phyloP scores from a whole-genome alignment of 305 asterid genomes.

The Fraxinus ornus region DNA sequence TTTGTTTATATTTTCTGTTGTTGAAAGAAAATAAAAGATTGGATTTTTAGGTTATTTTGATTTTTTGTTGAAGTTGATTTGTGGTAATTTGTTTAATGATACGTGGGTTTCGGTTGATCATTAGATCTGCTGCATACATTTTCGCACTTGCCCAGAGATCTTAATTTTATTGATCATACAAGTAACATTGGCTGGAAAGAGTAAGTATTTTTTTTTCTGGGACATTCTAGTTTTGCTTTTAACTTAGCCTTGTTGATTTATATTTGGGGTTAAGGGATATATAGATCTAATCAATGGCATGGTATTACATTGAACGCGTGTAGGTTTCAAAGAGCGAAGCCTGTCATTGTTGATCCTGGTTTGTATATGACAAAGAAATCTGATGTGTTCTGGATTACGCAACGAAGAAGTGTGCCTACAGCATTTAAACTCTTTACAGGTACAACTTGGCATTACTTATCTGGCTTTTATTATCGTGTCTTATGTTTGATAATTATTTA shows the following conservation, averaged over 20 bases:
- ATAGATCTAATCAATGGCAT: not conserved
- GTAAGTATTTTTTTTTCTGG: constrained; percentile 43
- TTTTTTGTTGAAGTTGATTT: not conserved
- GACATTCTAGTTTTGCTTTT: not conserved
- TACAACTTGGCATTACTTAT: constrained; percentile 32
- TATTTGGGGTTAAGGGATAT: constrained; percentile 2
- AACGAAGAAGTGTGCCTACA: constrained; percentile 95
- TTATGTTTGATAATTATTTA: constrained; percentile 13
- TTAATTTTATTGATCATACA: constrained; percentile 94
- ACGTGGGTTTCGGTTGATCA: constrained; percentile 24
- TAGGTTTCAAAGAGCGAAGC: constrained; percentile 96
- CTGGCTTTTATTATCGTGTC: constrained; percentile 19
- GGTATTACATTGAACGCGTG: constrained; percentile 14
- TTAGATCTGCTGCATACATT: constrained; percentile 89
- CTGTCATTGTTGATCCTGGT: constrained; percentile 91
- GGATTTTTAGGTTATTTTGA: not conserved
- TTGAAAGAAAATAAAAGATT: not conserved
- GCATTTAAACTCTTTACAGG: constrained; percentile 97
- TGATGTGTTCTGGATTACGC: constrained; percentile 98
- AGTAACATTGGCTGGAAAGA: constrained; percentile 99
- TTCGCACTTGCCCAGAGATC: constrained; percentile 88
- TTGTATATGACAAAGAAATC: constrained; percentile 79
- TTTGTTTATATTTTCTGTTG: not conserved
- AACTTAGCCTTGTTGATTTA: not conserved
- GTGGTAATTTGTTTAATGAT: constrained; percentile 13